Percentiles rank a stretch among this genome's conserved stretches.
These are phyloP conservation scores for Verticillium zaregamsianum DNA, from an alignment of 2,329 filamentous ascomycete genomes.

Conservation along the genomic window DNA sequence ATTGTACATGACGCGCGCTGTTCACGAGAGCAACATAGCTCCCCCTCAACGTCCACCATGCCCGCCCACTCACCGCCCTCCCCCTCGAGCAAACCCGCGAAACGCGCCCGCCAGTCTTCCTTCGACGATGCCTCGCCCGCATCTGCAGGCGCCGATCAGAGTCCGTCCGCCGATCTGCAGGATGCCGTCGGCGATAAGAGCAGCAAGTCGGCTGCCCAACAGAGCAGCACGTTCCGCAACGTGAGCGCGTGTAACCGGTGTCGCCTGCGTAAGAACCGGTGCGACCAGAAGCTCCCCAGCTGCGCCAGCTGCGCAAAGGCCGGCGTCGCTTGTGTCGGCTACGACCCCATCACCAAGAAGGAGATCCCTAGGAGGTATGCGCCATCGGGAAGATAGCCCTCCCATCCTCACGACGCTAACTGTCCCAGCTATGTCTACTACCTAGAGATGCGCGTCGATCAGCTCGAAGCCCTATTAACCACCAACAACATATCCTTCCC, in stretches of 20 bases:
- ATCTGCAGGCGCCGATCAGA: constrained; percentile 30
- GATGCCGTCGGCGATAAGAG: constrained; percentile 23
- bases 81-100: constrained; percentile 47
- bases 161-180: constrained; percentile 24
- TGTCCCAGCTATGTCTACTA: constrained; percentile 83
- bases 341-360: constrained; percentile 93
- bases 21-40: not conserved
- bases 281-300: constrained; percentile 87
- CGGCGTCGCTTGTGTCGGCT: constrained; percentile 86
- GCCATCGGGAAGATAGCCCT: not conserved
- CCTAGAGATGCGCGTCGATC: constrained; percentile 78
- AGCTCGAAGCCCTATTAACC: constrained; percentile 73
- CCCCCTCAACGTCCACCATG: constrained; percentile 26
- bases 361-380: constrained; percentile 90
- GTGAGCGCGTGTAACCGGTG: constrained; percentile 95
- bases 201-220: constrained; percentile 30
- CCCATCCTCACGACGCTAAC: not conserved
- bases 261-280: constrained; percentile 86
- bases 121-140: constrained; percentile 40
- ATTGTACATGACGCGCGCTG: not conserved
- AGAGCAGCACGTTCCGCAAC: constrained; percentile 71
- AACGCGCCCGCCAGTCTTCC: constrained; percentile 53
- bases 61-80: constrained; percentile 44
- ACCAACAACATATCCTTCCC: constrained; percentile 69
- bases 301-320: constrained; percentile 93